Percentiles rank a stretch among this genome's conserved stretches.
Evolutionary conservation across 805 yeast species (phyloP).

Genomic region (Jamesozyma spencerorum): DNA sequence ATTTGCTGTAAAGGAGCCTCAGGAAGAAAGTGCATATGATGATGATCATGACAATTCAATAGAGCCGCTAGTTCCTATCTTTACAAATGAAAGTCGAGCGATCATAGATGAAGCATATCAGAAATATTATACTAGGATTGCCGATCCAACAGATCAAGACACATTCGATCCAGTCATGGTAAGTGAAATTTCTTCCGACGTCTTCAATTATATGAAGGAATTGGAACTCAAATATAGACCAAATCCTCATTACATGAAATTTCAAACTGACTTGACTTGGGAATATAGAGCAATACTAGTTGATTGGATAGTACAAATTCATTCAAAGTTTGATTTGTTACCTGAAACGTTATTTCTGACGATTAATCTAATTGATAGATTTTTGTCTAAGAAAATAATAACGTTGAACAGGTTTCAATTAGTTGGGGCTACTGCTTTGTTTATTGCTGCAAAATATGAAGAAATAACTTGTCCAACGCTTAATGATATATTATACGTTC

Average conservation of each 20-base stretch:
- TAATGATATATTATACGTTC: slow-evolving; percentile 80
- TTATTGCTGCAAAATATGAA: slow-evolving; percentile 91
- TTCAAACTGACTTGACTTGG: slow-evolving; percentile 82
- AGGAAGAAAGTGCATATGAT: slow-evolving; percentile 6
- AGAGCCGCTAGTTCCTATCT: slow-evolving; percentile 2
- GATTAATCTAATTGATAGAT: slow-evolving; percentile 80
- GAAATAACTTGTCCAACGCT: slow-evolving; percentile 89
- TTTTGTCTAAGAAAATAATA: slow-evolving; percentile 65
- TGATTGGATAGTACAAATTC: slow-evolving; percentile 92
- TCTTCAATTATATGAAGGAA: slow-evolving; percentile 60
- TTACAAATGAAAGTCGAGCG: background rate
- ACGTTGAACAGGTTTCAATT: slow-evolving; percentile 75
- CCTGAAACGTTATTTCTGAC: slow-evolving; percentile 84
- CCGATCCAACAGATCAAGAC: slow-evolving; percentile 63
- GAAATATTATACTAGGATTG: background rate
- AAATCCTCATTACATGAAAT: slow-evolving; percentile 66
- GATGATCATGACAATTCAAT: background rate
- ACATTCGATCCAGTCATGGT: slow-evolving; percentile 73
- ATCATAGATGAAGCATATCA: slow-evolving; percentile 3
- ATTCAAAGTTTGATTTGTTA: slow-evolving; percentile 65
- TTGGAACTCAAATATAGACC: slow-evolving; percentile 66
- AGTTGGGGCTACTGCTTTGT: slow-evolving; percentile 87
- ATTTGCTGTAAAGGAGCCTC: slow-evolving; percentile 1
- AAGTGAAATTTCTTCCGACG: slow-evolving; percentile 69
- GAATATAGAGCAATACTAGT: slow-evolving; percentile 70